phyloP scores from a whole-genome alignment of 768 basidiomycete species.

The Pleurotus tuber-regium region DNA sequence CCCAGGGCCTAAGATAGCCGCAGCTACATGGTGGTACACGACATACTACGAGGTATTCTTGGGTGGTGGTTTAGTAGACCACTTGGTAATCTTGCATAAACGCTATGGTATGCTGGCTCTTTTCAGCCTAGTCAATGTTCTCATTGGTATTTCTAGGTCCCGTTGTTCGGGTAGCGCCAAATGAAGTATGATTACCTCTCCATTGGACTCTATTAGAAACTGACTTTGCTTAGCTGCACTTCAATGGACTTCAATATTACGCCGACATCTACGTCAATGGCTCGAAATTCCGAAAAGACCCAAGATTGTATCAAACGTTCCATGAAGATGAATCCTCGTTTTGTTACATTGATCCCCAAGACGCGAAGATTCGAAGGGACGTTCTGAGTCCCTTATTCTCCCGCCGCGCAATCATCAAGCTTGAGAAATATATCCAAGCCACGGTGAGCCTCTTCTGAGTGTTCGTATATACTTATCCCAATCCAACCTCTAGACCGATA shows the following conservation, averaged over 20 bases:
- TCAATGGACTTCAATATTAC: slow-evolving; percentile 31
- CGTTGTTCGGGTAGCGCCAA: slow-evolving; percentile 34
- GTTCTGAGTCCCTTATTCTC: slow-evolving; percentile 32
- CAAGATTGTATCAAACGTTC: slow-evolving; percentile 24
- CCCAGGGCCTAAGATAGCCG: slow-evolving; percentile 29
- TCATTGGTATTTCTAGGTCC: slow-evolving; percentile 23
- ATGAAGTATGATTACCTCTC: slow-evolving; percentile 25
- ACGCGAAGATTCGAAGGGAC: slow-evolving; percentile 25
- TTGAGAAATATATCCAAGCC: slow-evolving; percentile 26
- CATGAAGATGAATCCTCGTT: slow-evolving; percentile 25
- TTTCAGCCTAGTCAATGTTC: slow-evolving; percentile 1
- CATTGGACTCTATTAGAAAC: background rate
- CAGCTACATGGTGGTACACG: slow-evolving; percentile 21
- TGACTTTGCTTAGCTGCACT: slow-evolving; percentile 29
- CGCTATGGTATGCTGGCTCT: slow-evolving; percentile 24
- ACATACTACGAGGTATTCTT: slow-evolving; percentile 26
- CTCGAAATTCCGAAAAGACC: slow-evolving; percentile 26
- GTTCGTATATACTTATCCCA: background rate
- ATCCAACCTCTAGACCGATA: slow-evolving; percentile 18
- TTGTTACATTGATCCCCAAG: slow-evolving; percentile 21
- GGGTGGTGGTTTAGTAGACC: slow-evolving; percentile 23
- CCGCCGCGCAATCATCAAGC: slow-evolving; percentile 27
- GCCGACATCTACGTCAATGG: slow-evolving; percentile 28
- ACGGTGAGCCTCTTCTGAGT: slow-evolving; percentile 17
- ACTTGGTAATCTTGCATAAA: slow-evolving; percentile 24